Base-by-base conservation (phyloP, 192 early-diverging fungal species). In the Coemansia sp. region DNA sequence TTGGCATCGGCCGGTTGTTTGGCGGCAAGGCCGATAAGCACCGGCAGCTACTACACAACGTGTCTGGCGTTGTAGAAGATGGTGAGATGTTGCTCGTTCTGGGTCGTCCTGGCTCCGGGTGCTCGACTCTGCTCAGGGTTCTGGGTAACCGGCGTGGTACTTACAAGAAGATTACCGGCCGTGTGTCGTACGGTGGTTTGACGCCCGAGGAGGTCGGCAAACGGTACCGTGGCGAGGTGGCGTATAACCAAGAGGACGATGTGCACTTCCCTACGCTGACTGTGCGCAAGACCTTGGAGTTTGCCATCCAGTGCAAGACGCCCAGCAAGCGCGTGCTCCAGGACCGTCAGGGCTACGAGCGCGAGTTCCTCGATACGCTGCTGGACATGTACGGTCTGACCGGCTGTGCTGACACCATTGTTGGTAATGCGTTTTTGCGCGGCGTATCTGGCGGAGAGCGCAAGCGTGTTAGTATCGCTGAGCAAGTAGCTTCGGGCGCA, bases 161-260 rank as follows among this genome's bases (percentile, higher is more conserved):
- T 5, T 89, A 87, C 66, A 64, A 65, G 40, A 29, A 71, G 16
- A 86, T 93, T 68, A 66, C 70, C 7, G 92, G 92, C 24, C 74
- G 73, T 0, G 87, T 91, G 57, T 82, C 84, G 24, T 91, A 92
- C 63, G 90, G 90, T 13, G 92, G 91, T 6, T 83, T 95, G 65
- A 79, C 84, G 15, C 72, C 87, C 15, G 71, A 84, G 15, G 85
- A 87, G 49, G 87, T 95, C 65, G 68, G 68, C 3, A 83, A 82
- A 33, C 72, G 86, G 52, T 92, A 90, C 70, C 88, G 90, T 68
- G 91, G 90, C 49, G 90, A 93, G 65, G 88, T 95, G 11, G 86
- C 87, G 22, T 95, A 94, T 69, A 91, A 90, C 70, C 87, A 90
- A 75, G 94, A 95, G 85, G 91, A 92, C 72, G 92, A 93, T 65